phyloP scores from a whole-genome alignment of 1,139 yeast genomes.

The Blastobotrys serpentis region DNA sequence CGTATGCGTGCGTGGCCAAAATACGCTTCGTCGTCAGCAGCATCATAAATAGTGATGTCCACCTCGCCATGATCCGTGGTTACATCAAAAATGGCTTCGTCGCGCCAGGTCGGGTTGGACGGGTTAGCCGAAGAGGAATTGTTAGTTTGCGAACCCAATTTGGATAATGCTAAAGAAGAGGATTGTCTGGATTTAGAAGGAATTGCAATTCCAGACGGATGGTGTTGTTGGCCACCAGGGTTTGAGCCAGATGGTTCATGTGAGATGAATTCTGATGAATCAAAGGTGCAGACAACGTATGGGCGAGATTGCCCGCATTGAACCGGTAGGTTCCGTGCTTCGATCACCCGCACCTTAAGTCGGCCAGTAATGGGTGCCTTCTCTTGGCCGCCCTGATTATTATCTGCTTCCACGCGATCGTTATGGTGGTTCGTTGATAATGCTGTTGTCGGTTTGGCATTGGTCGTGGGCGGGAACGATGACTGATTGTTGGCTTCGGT shows the following conservation, averaged over 20 bases:
- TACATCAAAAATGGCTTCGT: slow-evolving; percentile 89
- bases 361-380: slow-evolving; percentile 51
- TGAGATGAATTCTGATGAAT: slow-evolving; percentile 85
- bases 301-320: slow-evolving; percentile 56
- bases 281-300: slow-evolving; percentile 91
- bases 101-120: slow-evolving; percentile 61
- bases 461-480: slow-evolving; percentile 2
- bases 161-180: slow-evolving; percentile 58
- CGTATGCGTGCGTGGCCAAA: slow-evolving; percentile 77
- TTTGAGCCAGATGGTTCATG: slow-evolving; percentile 47
- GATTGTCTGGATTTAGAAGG: slow-evolving; percentile 52
- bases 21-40: slow-evolving; percentile 75
- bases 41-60: slow-evolving; percentile 85
- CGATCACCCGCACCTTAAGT: slow-evolving; percentile 73
- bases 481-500: neutral
- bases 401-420: neutral
- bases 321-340: slow-evolving; percentile 65
- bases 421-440: slow-evolving; percentile 13
- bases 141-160: slow-evolving; percentile 28
- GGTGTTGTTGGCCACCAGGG: slow-evolving; percentile 22
- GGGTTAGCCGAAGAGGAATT: slow-evolving; percentile 43
- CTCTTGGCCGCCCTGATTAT: neutral
- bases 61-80: slow-evolving; percentile 69
- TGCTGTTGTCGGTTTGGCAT: slow-evolving; percentile 14
- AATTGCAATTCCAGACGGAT: slow-evolving; percentile 40